A percentile compares a stretch with the other conserved stretches of the same genome.
Evolutionary conservation across 352 stramenopile genomes (phyloP).

Genomic region (Phytophthora multivora): DNA sequence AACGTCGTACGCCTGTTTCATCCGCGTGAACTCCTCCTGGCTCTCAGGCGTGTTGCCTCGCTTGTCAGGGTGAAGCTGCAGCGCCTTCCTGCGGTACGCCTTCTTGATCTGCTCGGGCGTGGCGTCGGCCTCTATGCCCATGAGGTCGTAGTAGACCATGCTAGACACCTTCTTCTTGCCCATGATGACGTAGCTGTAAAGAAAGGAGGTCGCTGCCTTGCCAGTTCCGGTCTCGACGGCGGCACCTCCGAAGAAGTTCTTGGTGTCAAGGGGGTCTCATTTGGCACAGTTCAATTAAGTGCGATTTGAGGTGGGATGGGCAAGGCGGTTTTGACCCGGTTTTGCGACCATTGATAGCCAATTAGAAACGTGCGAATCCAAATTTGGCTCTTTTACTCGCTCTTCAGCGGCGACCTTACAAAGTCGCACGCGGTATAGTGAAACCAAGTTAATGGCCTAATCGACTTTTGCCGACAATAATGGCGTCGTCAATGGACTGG

Average conservation of each 20-base stretch:
- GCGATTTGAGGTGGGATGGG: conserved; percentile 24
- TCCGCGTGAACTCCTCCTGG: conserved; percentile 91
- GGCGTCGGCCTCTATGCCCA: conserved; percentile 74
- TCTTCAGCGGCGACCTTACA: conserved; percentile 5
- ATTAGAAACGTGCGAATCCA: conserved; percentile 11
- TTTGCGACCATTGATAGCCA: conserved; percentile 12
- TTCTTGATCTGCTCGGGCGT: conserved; percentile 92
- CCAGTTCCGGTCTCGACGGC: neutral
- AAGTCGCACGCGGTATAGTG: conserved; percentile 18
- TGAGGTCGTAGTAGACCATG: conserved; percentile 83
- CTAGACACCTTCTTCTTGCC: conserved; percentile 72
- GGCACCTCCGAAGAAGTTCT: conserved; percentile 16
- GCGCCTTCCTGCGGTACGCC: conserved; percentile 89
- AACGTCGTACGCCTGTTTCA: conserved; percentile 94
- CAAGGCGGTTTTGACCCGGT: conserved; percentile 12
- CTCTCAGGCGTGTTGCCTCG: conserved; percentile 80
- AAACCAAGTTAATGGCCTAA: conserved; percentile 20
- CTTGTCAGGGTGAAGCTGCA: conserved; percentile 93
- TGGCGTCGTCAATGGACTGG: conserved; percentile 37
- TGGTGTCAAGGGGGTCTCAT: conserved; percentile 17
- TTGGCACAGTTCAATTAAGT: conserved; percentile 26
- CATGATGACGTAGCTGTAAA: conserved; percentile 16
- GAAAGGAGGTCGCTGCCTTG: conserved; percentile 2
- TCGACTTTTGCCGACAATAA: conserved; percentile 8
- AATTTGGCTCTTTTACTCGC: conserved; percentile 15